Percentiles rank a stretch among this genome's conserved stretches.
phyloP scores from a whole-genome alignment of 176 grass and related monocot genomes.

The Leersia perrieri region DNA sequence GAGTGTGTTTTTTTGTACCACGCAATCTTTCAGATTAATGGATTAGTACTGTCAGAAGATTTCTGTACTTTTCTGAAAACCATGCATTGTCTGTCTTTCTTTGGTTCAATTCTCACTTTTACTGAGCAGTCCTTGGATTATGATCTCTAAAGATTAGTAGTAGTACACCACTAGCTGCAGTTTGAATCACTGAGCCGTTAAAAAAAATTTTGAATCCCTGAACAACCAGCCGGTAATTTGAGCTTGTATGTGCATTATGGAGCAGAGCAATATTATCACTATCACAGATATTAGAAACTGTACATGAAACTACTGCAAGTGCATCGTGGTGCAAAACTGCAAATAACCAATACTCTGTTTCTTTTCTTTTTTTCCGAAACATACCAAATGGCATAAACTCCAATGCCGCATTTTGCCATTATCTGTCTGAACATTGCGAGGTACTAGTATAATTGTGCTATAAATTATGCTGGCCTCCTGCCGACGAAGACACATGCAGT shows the following conservation, averaged over 20 bases:
- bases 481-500: constrained; percentile 7
- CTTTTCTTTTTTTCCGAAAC: background rate
- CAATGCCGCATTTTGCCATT: background rate
- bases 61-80: background rate
- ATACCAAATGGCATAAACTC: background rate
- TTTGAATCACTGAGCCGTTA: background rate
- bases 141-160: background rate
- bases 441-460: background rate
- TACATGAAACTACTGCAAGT: background rate
- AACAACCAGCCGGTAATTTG: background rate
- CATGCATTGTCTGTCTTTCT: background rate
- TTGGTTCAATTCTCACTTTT: background rate
- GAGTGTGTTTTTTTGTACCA: constrained; percentile 17
- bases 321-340: background rate
- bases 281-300: too few relatives aligned
- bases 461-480: background rate
- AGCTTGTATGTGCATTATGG: background rate
- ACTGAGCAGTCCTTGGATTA: background rate
- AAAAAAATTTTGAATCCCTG: too few relatives aligned
- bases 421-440: background rate
- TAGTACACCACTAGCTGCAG: background rate
- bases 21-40: constrained; percentile 22
- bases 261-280: too few relatives aligned
- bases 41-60: background rate
- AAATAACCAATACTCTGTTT: background rate